Base-by-base conservation (phyloP, 192 early-diverging fungal genomes). In the Chytriomyces sp. region DNA sequence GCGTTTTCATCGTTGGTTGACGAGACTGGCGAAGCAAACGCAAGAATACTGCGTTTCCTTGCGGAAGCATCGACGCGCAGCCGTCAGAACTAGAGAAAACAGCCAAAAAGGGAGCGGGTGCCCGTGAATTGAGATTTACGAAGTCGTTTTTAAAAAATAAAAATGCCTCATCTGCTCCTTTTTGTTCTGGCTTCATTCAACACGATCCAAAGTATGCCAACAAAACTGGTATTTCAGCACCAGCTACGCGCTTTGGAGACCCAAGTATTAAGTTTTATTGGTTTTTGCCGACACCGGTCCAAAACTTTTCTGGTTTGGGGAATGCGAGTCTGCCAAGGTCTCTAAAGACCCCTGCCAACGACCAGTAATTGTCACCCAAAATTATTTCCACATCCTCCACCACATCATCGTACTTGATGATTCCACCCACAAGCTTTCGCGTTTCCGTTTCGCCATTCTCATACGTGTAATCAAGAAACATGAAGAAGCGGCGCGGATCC, bases 21-120 rank as follows among this genome's bases (percentile, higher is more conserved):
- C 18, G 89, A 92, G 81, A 92, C 89, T 2, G 91, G 91, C n/a
- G 78, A 83, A 20, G 72, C 66, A 5, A 92, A 91, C 65, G 84
- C 91, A 11, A 60, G 83, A 18, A 35, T 92, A 64, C 69, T 92
- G 75, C 13, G 53, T n/a, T 13, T 3, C 53, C 20, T 57, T n/a
- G 53, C 53, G 53, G 53, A 57, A 57, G 53, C 53, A 35, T 35
- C 35, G 4, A 35, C 35, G 35, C 35, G 35, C 35, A 35, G 3
- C 35, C 35, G 35, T 35, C 35, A 35, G 35, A 35, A 35, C 35
- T 35, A 35, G 35, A 35, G 35, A 35, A 35, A 35, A n/a, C 53
- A 57, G 53, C 53, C 53, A 57, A 57, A 20, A 57, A 57, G 53
- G 5, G 35, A 35, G 35, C 35, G 35, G 35, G 35, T 35, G 35